Conservation (phyloP, 1,284 basidiomycete genomes). For the Moesziomyces sp. region DNA sequence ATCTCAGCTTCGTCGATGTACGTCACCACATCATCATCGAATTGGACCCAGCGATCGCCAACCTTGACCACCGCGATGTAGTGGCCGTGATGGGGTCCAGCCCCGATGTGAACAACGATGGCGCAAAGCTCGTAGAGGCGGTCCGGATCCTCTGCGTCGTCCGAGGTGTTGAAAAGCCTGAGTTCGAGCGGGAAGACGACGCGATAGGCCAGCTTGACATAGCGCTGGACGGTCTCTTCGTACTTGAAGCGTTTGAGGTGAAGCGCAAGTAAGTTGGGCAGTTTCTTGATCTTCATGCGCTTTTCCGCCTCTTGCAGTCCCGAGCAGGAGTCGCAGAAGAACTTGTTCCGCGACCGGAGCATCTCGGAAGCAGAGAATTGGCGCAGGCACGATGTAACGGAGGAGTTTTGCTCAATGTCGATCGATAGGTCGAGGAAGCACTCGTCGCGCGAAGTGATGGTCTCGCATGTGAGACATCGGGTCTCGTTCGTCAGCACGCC, state of each 20-base stretch:
- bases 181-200: constrained; percentile 95
- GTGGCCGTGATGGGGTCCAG: constrained; percentile 94
- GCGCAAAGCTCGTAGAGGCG: constrained; percentile 92
- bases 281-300: constrained; percentile 96
- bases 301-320: constrained; percentile 97
- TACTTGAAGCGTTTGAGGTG: constrained; percentile 99
- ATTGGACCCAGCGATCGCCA: constrained; percentile 83
- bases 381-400: constrained; percentile 90
- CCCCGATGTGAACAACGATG: constrained; percentile 96
- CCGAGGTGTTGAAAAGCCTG: constrained; percentile 94
- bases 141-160: constrained; percentile 85
- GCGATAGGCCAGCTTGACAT: constrained; percentile 93
- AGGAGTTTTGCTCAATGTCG: constrained; percentile 97
- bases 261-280: constrained; percentile 91
- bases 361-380: constrained; percentile 98
- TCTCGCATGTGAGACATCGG: constrained; percentile 92
- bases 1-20: constrained; percentile 89
- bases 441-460: constrained; percentile 90
- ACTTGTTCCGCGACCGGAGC: constrained; percentile 97
- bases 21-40: constrained; percentile 93
- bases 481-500: constrained; percentile 95
- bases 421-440: constrained; percentile 95
- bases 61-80: constrained; percentile 95
- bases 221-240: constrained; percentile 85
- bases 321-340: constrained; percentile 96